Conservation (phyloP, 2,329 filamentous ascomycete genomes). For the Cladosporium phlei region DNA sequence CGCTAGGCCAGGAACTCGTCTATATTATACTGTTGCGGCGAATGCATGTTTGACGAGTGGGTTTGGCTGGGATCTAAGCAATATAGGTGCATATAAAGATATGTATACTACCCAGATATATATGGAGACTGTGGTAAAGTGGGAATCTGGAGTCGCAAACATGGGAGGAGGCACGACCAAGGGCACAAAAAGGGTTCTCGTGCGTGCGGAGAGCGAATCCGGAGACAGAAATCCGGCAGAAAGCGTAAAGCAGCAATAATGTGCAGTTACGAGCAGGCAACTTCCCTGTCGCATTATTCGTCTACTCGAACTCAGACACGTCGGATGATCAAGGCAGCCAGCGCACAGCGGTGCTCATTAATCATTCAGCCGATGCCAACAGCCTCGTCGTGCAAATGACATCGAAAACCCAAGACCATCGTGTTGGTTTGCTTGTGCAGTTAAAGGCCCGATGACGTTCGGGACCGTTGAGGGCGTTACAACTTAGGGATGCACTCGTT, state of each 20-base stretch:
- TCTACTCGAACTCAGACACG: neutral
- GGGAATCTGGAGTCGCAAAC: constrained; percentile 9
- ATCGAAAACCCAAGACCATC: too few relatives aligned
- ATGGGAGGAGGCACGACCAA: too few relatives aligned
- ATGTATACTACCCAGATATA: constrained; percentile 5
- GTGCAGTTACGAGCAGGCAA: neutral
- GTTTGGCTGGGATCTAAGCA: neutral
- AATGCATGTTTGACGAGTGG: too few relatives aligned
- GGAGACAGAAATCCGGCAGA: neutral
- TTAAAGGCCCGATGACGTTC: constrained; percentile 14
- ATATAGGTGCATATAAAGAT: neutral
- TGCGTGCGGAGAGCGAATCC: too few relatives aligned
- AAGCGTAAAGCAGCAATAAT: neutral
- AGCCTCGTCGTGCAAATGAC: too few relatives aligned
- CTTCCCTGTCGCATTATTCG: neutral
- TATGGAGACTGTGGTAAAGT: constrained; percentile 1
- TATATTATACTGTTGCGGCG: too few relatives aligned
- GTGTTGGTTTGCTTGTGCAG: neutral
- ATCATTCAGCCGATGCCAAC: too few relatives aligned
- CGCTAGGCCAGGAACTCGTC: too few relatives aligned
- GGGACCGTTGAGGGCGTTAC: constrained; percentile 4
- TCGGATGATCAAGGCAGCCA: too few relatives aligned
- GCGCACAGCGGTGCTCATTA: too few relatives aligned
- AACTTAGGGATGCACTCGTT: constrained; percentile 2
- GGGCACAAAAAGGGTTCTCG: too few relatives aligned